A percentile compares a stretch with the other conserved stretches of the same genome.
phyloP scores from a whole-genome alignment of 306 rosid genomes.

The Cucumis cinereus region DNA sequence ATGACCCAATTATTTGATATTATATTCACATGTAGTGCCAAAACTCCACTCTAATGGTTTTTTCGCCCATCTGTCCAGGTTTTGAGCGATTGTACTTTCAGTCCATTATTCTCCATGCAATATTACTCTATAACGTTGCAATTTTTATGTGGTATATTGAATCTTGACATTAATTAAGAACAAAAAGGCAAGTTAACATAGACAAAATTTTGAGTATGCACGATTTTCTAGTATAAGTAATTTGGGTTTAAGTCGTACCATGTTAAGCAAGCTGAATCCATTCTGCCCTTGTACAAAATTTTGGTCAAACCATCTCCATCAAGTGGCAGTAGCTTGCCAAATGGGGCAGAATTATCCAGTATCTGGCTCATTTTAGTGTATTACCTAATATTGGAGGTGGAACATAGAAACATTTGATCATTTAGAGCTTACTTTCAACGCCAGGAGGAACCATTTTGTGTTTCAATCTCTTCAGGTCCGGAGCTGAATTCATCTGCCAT shows the following conservation, averaged over 20 bases:
- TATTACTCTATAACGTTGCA: background rate
- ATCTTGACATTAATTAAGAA: background rate
- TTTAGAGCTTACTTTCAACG: background rate
- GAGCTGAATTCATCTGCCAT: slow-evolving; percentile 27
- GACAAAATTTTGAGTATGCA: background rate
- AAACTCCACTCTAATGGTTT: background rate
- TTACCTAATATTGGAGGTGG: background rate
- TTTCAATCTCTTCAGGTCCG: slow-evolving; percentile 19
- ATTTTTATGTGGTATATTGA: background rate
- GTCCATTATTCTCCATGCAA: background rate
- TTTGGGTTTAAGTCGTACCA: background rate
- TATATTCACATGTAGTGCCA: background rate
- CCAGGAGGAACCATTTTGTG: background rate
- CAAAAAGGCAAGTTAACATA: background rate
- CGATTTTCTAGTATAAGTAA: background rate
- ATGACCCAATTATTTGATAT: background rate
- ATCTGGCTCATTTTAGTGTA: background rate
- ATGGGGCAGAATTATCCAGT: background rate
- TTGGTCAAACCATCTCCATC: background rate
- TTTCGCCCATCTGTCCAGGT: background rate
- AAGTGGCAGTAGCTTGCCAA: background rate
- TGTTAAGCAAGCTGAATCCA: background rate
- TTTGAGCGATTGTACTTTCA: background rate
- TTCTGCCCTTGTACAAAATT: background rate
- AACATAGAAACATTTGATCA: background rate